These are phyloP conservation scores for Phytophthora megakarya DNA, from an alignment of 352 stramenopile species.

Conservation along the genomic window DNA sequence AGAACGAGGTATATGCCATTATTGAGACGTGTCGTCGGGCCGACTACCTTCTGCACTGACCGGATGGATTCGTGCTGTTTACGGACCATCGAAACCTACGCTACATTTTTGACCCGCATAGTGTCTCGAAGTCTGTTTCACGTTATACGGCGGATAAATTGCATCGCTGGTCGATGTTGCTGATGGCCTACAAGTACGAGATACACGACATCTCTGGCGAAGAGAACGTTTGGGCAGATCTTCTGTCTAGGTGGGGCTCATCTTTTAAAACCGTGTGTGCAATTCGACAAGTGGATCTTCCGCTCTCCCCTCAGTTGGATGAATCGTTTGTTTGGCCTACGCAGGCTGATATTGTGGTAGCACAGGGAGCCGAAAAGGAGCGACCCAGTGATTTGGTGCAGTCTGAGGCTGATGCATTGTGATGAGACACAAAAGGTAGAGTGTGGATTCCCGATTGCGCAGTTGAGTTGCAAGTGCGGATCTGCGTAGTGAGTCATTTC, in stretches of 20 bases:
- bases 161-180: constrained; percentile 1
- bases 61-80: not conserved
- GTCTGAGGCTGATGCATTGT: too few species aligned
- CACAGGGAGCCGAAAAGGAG: too few species aligned
- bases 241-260: not conserved
- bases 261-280: not conserved
- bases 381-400: too few species aligned
- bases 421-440: not conserved
- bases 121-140: not conserved
- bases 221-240: not conserved
- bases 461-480: not conserved
- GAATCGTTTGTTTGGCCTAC: not conserved
- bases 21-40: constrained; percentile 5
- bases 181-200: constrained; percentile 8
- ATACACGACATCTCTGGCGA: constrained; percentile 6
- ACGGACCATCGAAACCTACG: constrained; percentile 4
- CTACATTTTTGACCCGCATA: constrained; percentile 5
- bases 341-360: too few species aligned
- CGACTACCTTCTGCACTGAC: constrained; percentile 12
- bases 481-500: not conserved
- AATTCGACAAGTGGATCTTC: not conserved
- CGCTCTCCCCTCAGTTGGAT: not conserved
- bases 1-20: constrained; percentile 14
- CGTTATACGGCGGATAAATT: constrained; percentile 14
- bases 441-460: not conserved